phyloP scores from a whole-genome alignment of 2,329 filamentous ascomycete genomes.

The Pseudopithomyces chartarum region DNA sequence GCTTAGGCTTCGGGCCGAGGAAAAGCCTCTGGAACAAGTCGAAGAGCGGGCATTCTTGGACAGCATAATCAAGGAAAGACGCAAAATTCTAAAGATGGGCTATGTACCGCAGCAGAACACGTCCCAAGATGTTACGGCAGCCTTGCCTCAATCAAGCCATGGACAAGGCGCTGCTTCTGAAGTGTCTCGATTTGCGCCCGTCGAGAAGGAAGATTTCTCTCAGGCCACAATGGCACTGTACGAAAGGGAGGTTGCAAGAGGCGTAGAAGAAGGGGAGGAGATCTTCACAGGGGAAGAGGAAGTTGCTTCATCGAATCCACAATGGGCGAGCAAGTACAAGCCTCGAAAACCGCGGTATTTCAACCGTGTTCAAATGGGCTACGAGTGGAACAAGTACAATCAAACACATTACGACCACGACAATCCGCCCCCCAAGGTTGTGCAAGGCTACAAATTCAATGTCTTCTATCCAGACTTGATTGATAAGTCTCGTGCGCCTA shows the following conservation, averaged over 20 bases:
- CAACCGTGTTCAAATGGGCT: constrained; percentile 97
- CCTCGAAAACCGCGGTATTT: constrained; percentile 96
- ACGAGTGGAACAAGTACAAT: constrained; percentile 99
- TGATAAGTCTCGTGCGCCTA: constrained; percentile 91
- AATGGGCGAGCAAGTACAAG: constrained; percentile 83
- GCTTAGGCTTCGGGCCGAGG: constrained; percentile 66
- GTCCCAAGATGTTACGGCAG: constrained; percentile 29
- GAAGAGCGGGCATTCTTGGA: constrained; percentile 65
- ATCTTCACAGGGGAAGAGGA: constrained; percentile 91
- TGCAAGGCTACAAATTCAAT: constrained; percentile 99
- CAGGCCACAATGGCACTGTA: constrained; percentile 87
- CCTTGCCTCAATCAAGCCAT: constrained; percentile 37
- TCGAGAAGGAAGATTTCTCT: constrained; percentile 78
- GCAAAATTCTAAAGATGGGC: constrained; percentile 66
- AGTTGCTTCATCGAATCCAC: constrained; percentile 68
- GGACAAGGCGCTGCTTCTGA: constrained; percentile 56
- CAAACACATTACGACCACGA: constrained; percentile 99
- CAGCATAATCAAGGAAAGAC: constrained; percentile 62
- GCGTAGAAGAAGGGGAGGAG: constrained; percentile 91
- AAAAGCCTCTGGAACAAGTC: constrained; percentile 63
- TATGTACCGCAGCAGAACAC: constrained; percentile 67
- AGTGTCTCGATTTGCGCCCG: constrained; percentile 70
- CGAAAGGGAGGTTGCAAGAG: constrained; percentile 89
- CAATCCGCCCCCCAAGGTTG: constrained; percentile 95
- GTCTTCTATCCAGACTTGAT: constrained; percentile 98